Conservation (phyloP, 345 rosid genomes). For the Dovyalis caffra region DNA sequence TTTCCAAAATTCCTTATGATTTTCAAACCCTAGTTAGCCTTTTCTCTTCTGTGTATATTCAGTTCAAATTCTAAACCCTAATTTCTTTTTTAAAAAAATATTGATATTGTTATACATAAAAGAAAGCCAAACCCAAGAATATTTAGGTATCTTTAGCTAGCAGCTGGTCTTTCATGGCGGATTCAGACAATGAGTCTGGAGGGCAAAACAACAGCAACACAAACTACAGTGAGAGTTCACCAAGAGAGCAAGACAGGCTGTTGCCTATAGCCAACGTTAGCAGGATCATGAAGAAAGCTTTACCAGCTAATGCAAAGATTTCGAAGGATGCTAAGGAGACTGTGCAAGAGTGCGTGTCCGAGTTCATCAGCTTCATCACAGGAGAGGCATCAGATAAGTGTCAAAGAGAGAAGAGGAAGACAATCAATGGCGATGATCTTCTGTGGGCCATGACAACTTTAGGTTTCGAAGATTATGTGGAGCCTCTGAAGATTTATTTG, state of each 20-base stretch:
- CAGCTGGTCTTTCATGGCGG: constrained; percentile 8
- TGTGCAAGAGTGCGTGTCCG: constrained; percentile 18
- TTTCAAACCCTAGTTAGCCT: no score
- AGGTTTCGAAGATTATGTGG: constrained; percentile 16
- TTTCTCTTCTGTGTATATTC: no score
- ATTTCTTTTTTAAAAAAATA: no score
- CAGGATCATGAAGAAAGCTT: constrained; percentile 7
- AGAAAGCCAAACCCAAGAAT: background rate
- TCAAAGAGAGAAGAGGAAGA: constrained; percentile 17
- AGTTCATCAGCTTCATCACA: constrained; percentile 18
- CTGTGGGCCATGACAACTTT: constrained; percentile 15
- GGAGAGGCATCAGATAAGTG: constrained; percentile 23
- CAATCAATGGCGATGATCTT: constrained; percentile 3
- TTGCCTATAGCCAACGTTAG: constrained; percentile 16
- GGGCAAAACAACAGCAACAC: constrained; percentile 1
- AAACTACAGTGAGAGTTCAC: constrained; percentile 1
- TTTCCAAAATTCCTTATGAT: no score
- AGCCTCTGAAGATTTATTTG: constrained; percentile 15
- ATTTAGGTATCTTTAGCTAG: background rate
- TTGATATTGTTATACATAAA: background rate
- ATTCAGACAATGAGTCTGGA: constrained; percentile 19
- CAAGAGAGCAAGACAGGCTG: constrained; percentile 16
- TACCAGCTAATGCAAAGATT: constrained; percentile 16
- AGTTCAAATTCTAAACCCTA: no score
- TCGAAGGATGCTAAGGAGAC: constrained; percentile 20